Evolutionary conservation across 106 monocot species (phyloP), one percentile per base, ranked within the genome.

Genomic region (Dactylorhiza incarnata): DNA sequence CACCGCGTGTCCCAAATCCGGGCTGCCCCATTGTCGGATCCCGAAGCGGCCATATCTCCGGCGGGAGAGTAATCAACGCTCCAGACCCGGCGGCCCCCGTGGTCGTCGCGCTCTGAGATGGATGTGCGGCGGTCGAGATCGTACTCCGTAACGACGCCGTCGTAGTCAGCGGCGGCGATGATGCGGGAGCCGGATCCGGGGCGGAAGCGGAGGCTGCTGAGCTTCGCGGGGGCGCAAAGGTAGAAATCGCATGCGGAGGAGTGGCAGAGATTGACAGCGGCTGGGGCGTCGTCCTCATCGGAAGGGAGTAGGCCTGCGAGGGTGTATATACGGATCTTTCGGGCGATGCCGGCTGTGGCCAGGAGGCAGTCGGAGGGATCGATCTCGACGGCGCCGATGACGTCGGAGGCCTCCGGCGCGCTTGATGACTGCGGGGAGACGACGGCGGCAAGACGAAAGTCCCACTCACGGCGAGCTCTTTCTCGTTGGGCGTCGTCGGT

Each of bases 131-230:
- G 71, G 66, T 89, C 85, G 17, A 96, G 59, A 80, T 93, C 96
- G 89, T 96, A 96, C 84, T 96, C 96, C 13, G 96, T 89, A 25
- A 96, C 96, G 13, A 96, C 96, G 6, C 96, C 96, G 79, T 97
- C 96, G 87, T 93, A 97, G 80, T 97, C 96, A 49, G 87, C 96
- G 13, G 87, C 71, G 7, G 79, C 78, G 44, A 90, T 26, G 6
- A 83, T 44, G 9, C 68, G 49, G 22, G 78, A 73, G n/a, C 68
- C 59, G 71, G 72, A 23, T 44, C 45, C 69, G 48, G 85, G 83
- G 37, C 77, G 81, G 82, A 83, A 95, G 63, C 86, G 76, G 63
- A 93, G 89, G 85, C 88, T 89, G 87, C 96, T 97, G 44, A 97
- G 91, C 85, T 97, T 97, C 14, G 96, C 96, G 17, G 96, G 96